Base-by-base conservation (phyloP, 805 yeast genomes). In the Lachancea sp. region DNA sequence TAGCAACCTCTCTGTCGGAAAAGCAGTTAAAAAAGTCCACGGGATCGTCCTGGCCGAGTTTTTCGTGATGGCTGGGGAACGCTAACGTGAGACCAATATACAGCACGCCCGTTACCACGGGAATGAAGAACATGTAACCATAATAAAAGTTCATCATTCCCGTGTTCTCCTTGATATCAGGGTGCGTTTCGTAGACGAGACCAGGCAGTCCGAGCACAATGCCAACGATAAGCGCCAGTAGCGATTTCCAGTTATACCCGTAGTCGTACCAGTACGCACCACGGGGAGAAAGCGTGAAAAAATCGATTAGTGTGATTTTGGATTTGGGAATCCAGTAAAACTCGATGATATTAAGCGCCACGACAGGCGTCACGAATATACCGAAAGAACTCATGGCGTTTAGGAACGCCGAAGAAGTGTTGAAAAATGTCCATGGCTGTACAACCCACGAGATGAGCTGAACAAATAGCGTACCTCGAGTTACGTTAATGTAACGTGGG, bases 381-480 rank as follows among this genome's bases (percentile, higher is more conserved):
- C 69, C 65, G 48, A 67, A 67, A n/a, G 70, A 62, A 35, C 66
- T 56, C 69, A 67, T 67, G 6, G 67, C 71, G 19, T 62, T 54
- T 13, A 64, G 49, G 41, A 67, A 67, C 0, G 62, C 56, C 2
- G 68, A 62, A 2, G 70, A 58, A 8, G 67, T 65, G 47, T 65
- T 66, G 57, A 65, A 68, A 41, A 67, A 66, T 6, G 53, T 55
- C 73, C 72, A 68, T 2, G 73, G 73, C 45, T 65, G 68, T 36
- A 61, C 63, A 29, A 57, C 63, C 71, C 71, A 67, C 17, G 67
- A 62, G 2, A 67, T 36, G 16, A 67, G 41, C 18, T 68, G 65
- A 6, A 61, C 59, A 27, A 64, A 39, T 11, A 65, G 49, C 0
- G 72, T 65, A 17, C 75, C 74, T 42, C 73, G 54, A 25, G 56